A percentile compares a stretch with the other conserved stretches of the same genome.
Evolutionary conservation across 75 land plant genomes (phyloP).

Genomic region (Picea sitchensis): DNA sequence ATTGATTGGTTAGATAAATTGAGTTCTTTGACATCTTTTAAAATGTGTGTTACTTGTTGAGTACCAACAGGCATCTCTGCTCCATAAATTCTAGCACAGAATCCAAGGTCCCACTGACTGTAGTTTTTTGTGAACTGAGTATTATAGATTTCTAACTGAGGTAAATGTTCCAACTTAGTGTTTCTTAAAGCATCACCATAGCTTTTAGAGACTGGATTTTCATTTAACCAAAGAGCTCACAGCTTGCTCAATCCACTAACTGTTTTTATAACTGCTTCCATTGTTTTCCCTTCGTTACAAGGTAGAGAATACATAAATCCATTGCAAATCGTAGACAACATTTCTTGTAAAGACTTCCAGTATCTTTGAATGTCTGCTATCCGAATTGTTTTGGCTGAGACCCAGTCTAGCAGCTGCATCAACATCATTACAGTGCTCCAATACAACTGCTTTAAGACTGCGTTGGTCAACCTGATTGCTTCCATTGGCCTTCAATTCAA

Average conservation of each 20-base stretch:
- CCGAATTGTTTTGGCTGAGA: too few species aligned
- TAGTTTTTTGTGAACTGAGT: slow-evolving; percentile 60
- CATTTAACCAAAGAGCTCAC: slow-evolving; percentile 89
- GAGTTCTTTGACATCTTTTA: slow-evolving; percentile 50
- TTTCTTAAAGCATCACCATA: slow-evolving; percentile 17
- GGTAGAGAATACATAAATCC: too few species aligned
- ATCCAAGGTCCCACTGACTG: slow-evolving; percentile 79
- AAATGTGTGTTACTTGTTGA: neutral
- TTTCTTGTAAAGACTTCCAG: too few species aligned
- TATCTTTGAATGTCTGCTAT: too few species aligned
- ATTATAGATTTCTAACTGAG: slow-evolving; percentile 79
- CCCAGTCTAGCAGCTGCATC: too few species aligned
- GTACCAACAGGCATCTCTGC: slow-evolving; percentile 34
- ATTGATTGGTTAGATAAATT: slow-evolving; percentile 80
- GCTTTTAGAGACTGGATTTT: slow-evolving; percentile 58
- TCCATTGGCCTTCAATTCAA: too few species aligned
- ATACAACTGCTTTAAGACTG: too few species aligned
- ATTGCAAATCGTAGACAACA: too few species aligned
- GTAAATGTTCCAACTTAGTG: slow-evolving; percentile 33
- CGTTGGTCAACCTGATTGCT: too few species aligned
- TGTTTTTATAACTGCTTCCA: slow-evolving; percentile 43
- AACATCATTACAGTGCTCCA: too few species aligned
- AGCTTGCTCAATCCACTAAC: slow-evolving; percentile 46
- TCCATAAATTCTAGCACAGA: slow-evolving; percentile 72
- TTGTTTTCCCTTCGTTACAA: slow-evolving; percentile 67